Evolutionary conservation across 2,329 filamentous ascomycete species (phyloP).

Genomic region (Pyrenochaeta sp.): DNA sequence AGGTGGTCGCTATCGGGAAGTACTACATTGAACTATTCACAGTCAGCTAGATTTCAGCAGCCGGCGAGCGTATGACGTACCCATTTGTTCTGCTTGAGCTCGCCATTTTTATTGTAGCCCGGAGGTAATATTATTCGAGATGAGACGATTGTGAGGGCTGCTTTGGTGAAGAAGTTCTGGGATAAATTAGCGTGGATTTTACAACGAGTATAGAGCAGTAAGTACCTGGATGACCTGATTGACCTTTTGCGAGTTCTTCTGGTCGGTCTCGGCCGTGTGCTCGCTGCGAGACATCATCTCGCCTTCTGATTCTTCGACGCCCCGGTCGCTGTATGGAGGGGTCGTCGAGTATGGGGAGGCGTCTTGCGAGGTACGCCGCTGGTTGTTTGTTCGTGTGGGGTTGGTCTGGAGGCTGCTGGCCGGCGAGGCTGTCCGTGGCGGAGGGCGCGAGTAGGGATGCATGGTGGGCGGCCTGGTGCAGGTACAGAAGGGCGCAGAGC

Average conservation of each 20-base stretch:
- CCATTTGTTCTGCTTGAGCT: conserved; percentile 83
- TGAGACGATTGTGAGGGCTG: conserved; percentile 82
- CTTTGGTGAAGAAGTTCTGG: conserved; percentile 91
- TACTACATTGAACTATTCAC: conserved; percentile 85
- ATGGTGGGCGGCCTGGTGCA: conserved; percentile 59
- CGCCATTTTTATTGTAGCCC: conserved; percentile 62
- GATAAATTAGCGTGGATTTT: conserved; percentile 27
- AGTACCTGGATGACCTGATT: conserved; percentile 92
- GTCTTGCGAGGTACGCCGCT: conserved; percentile 68
- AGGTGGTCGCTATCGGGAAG: conserved; percentile 92
- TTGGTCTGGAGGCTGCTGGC: conserved; percentile 76
- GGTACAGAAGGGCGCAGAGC: conserved; percentile 17
- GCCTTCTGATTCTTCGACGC: conserved; percentile 59
- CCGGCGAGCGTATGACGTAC: conserved; percentile 60
- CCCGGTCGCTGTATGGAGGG: conserved; percentile 58
- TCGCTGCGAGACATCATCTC: conserved; percentile 49
- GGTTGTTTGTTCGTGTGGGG: conserved; percentile 73
- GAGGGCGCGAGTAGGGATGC: conserved; percentile 83
- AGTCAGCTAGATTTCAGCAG: conserved; percentile 14
- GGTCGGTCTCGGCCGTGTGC: conserved; percentile 38
- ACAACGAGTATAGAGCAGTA: conserved; percentile 7
- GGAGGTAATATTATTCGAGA: conserved; percentile 76
- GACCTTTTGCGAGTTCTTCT: conserved; percentile 65
- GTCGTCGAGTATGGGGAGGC: conserved; percentile 62
- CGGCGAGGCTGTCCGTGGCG: conserved; percentile 75